A percentile compares a stretch with the other conserved stretches of the same genome.
phyloP scores from a whole-genome alignment of 805 yeast genomes.

The Wickerhamomyces bisporus region DNA sequence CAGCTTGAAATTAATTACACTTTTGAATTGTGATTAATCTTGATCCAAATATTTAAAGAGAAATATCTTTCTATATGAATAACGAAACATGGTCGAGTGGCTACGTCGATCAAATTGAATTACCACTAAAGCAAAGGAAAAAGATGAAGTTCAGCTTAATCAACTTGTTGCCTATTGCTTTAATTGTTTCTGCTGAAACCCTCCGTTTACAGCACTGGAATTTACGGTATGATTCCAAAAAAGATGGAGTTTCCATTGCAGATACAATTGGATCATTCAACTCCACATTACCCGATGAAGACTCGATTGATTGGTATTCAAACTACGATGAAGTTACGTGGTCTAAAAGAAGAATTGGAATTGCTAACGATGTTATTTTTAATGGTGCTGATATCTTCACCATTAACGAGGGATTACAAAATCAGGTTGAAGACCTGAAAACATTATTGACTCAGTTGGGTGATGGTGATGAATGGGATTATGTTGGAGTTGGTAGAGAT shows the following conservation, averaged over 20 bases:
- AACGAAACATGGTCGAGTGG: too few species aligned
- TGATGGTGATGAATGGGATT: slow-evolving; percentile 20
- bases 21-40: too few species aligned
- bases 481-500: slow-evolving; percentile 42
- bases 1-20: too few species aligned
- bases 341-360: slow-evolving; percentile 30
- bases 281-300: slow-evolving; percentile 7
- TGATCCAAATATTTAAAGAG: too few species aligned
- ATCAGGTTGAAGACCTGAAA: slow-evolving; percentile 34
- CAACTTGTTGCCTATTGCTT: too few species aligned
- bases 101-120: too few species aligned
- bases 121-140: too few species aligned
- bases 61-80: too few species aligned
- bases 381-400: slow-evolving; percentile 29
- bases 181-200: not conserved
- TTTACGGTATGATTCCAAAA: slow-evolving; percentile 14
- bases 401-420: slow-evolving; percentile 34
- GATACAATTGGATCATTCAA: slow-evolving; percentile 4
- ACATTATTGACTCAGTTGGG: slow-evolving; percentile 19
- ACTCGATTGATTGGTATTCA: slow-evolving; percentile 18
- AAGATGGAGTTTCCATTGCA: slow-evolving; percentile 7
- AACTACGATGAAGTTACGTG: slow-evolving; percentile 28
- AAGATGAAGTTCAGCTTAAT: too few species aligned
- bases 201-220: slow-evolving; percentile 13
- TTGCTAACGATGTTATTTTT: slow-evolving; percentile 31